Base-by-base conservation (phyloP, 2,329 filamentous ascomycete species). In the Diaporthe sp. region DNA sequence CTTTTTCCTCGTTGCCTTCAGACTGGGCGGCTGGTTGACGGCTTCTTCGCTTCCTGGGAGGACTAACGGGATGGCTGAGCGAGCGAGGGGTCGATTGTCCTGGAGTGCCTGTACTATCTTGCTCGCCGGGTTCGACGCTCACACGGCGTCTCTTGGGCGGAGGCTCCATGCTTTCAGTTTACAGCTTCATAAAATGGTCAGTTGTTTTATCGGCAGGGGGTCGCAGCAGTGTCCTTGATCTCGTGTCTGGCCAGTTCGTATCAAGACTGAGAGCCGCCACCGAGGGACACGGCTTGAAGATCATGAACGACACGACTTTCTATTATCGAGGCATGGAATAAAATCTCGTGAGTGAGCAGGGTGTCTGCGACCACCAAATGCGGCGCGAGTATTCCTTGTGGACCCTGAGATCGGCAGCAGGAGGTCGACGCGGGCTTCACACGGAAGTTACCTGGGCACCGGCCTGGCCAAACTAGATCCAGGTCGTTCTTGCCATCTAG, bases 51-150 rank as follows among this genome's bases (percentile, higher is more conserved):
- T 83, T 87, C 57, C 61, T 80, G 1, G 88, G 87, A 39, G 89
- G 89, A 68, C 88, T 90, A 70, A 90, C 86, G 10, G 86, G 83
- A 25, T 79, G 80, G 25, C 80, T 79, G 42, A 85, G 81, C 17
- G 84, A 85, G 31, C 76, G 75, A 34, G 80, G 83, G 31, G 77
- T 77, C 17, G 77, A 72, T 12, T 22, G 47, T 2, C 28, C 22
- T 37, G 37, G n/a, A 17, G 47, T 22, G 28, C 12, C 9, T 28
- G 63, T 25, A 25, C 4, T 17, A 12, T 37, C 17, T 17, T 9
- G 9, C n/a, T 22, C 65, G 57, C 47, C 39, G 1, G 57, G 42
- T 1, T 71, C 65, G 25, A 57, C 31, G 12, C 65, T 68, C 15
- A 77, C 22, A 67, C 76, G 76, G 22, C 47, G 55, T 15, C 55